These are phyloP conservation scores for Pterocarpus santalinus DNA, from an alignment of 306 rosid species.

Conservation along the genomic window DNA sequence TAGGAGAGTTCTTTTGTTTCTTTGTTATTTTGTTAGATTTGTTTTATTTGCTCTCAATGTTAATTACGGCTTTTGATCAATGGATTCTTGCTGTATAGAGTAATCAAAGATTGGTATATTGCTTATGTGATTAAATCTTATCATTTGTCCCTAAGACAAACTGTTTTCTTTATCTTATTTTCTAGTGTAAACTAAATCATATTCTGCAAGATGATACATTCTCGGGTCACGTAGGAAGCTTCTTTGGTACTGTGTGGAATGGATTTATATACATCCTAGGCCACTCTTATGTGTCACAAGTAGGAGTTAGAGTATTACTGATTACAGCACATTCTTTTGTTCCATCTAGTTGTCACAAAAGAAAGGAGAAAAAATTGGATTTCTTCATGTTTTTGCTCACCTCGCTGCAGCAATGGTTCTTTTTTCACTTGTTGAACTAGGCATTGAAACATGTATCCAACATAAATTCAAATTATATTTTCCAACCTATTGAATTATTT, in stretches of 20 bases:
- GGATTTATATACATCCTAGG: slow-evolving; percentile 76
- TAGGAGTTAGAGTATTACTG: slow-evolving; percentile 74
- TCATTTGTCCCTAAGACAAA: slow-evolving; percentile 43
- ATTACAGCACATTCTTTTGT: slow-evolving; percentile 77
- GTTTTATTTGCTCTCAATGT: too few species aligned
- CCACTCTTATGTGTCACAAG: slow-evolving; percentile 74
- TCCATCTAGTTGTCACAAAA: slow-evolving; percentile 84
- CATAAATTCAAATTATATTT: too few species aligned
- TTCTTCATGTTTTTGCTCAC: slow-evolving; percentile 91
- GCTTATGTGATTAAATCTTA: neutral
- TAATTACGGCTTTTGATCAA: too few species aligned
- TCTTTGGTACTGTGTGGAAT: slow-evolving; percentile 85
- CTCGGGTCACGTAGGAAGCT: slow-evolving; percentile 78
- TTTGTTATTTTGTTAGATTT: too few species aligned
- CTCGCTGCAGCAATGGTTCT: slow-evolving; percentile 85
- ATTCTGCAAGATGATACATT: slow-evolving; percentile 46
- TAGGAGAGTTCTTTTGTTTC: too few species aligned
- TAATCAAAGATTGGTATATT: too few species aligned
- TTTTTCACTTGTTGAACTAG: slow-evolving; percentile 89
- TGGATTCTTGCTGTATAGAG: too few species aligned
- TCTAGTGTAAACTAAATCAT: slow-evolving; percentile 82
- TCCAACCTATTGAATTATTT: slow-evolving; percentile 28
- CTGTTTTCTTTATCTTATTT: slow-evolving; percentile 45
- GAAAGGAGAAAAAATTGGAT: slow-evolving; percentile 77
- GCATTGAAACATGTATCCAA: slow-evolving; percentile 72